Evolutionary conservation across 139 green algal species (phyloP).

Genomic region (Prasinococcaceae sp.): DNA sequence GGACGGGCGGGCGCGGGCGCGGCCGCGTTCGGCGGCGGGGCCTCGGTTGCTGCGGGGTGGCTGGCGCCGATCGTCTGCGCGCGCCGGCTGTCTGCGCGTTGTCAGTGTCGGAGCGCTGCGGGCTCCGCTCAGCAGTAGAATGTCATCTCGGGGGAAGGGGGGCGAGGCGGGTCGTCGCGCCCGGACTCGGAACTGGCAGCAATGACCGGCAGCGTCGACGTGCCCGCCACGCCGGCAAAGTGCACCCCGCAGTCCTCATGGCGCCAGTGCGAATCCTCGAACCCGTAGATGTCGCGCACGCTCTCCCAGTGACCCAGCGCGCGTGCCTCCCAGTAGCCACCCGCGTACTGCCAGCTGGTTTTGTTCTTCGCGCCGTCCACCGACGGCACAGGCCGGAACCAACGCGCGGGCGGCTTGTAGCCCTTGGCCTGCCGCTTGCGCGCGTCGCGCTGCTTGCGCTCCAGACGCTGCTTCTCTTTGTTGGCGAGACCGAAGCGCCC

Average conservation of each 20-base stretch:
- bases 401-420: conserved; percentile 17
- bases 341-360: conserved; percentile 7
- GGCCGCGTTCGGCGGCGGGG: no score
- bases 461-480: conserved; percentile 26
- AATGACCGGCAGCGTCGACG: no score
- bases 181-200: no score
- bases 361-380: background rate
- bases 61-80: no score
- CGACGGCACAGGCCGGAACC: conserved; percentile 14
- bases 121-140: no score
- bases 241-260: conserved; percentile 1
- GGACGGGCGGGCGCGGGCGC: no score
- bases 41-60: no score
- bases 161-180: no score
- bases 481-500: conserved; percentile 11
- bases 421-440: conserved; percentile 11
- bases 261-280: background rate
- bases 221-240: no score
- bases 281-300: conserved; percentile 7
- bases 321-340: conserved; percentile 20
- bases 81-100: no score
- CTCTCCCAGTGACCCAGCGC: conserved; percentile 7
- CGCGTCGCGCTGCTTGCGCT: conserved; percentile 25
- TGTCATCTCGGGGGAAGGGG: no score
- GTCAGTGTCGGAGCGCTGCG: no score